phyloP scores from a whole-genome alignment of 1,139 yeast genomes.

The Groenewaldozyma sp. region DNA sequence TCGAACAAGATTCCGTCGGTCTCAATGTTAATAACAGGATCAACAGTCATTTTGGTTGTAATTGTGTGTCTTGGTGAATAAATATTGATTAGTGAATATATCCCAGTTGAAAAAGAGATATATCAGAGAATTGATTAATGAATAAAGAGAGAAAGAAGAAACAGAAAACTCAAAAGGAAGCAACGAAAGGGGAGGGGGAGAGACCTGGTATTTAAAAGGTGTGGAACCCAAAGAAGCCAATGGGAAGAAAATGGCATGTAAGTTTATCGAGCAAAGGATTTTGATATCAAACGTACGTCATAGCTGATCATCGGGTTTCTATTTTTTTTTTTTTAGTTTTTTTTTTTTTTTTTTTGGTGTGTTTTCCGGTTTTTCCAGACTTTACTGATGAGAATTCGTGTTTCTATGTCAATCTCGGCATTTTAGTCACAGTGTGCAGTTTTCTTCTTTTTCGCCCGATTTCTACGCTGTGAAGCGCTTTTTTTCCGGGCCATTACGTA shows the following conservation, averaged over 20 bases:
- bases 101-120: neutral
- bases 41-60: slow-evolving; percentile 6
- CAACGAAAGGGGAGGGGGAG: neutral
- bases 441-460: no score
- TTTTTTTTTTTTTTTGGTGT: neutral
- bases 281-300: no score
- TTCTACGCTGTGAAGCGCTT: no score
- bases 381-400: no score
- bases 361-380: neutral
- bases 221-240: neutral
- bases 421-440: no score
- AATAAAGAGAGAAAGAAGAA: neutral
- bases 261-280: no score
- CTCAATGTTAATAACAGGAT: slow-evolving; percentile 14
- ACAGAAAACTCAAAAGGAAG: neutral
- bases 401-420: no score
- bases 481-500: no score
- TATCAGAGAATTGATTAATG: neutral
- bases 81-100: neutral
- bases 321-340: neutral
- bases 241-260: neutral
- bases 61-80: neutral
- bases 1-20: slow-evolving; percentile 48
- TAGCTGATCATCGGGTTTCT: neutral
- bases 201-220: neutral